These are phyloP conservation scores for Eucalyptus cladocalyx DNA, from an alignment of 345 rosid species.

Conservation along the genomic window DNA sequence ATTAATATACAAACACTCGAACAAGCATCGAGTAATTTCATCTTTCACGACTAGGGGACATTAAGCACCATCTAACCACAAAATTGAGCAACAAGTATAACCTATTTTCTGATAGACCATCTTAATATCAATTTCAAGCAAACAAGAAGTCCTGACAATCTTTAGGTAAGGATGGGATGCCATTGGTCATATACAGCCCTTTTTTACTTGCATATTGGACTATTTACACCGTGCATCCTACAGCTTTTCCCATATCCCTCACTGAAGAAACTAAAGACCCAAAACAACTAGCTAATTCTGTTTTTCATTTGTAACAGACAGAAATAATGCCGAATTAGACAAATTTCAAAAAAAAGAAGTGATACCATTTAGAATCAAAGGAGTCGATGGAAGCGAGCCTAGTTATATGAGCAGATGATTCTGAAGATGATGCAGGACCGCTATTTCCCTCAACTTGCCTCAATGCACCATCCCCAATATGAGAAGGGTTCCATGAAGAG, in stretches of 20 bases:
- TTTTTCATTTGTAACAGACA: not conserved
- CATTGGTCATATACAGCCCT: not conserved
- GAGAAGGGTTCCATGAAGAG: constrained; percentile 71
- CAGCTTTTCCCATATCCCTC: not conserved
- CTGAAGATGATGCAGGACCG: constrained; percentile 36
- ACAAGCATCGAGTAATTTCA: not conserved
- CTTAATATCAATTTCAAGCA: not conserved
- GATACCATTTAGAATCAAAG: constrained; percentile 95
- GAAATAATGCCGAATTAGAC: not conserved
- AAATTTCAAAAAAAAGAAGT: constrained; percentile 1
- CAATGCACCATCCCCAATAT: constrained; percentile 48
- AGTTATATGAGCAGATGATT: constrained; percentile 57
- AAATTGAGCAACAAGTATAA: not conserved
- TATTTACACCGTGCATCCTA: not conserved
- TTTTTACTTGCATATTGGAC: not conserved
- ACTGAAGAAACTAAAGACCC: not conserved
- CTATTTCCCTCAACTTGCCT: constrained; percentile 43
- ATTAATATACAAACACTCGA: not conserved
- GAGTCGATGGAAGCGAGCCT: constrained; percentile 98
- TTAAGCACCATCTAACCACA: not conserved
- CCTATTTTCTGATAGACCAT: not conserved
- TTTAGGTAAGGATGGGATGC: not conserved
- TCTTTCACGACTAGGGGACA: not conserved
- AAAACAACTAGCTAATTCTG: not conserved
- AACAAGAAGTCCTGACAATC: not conserved